phyloP scores from a whole-genome alignment of 352 stramenopile species.

The Saprolegnia parasitica region DNA sequence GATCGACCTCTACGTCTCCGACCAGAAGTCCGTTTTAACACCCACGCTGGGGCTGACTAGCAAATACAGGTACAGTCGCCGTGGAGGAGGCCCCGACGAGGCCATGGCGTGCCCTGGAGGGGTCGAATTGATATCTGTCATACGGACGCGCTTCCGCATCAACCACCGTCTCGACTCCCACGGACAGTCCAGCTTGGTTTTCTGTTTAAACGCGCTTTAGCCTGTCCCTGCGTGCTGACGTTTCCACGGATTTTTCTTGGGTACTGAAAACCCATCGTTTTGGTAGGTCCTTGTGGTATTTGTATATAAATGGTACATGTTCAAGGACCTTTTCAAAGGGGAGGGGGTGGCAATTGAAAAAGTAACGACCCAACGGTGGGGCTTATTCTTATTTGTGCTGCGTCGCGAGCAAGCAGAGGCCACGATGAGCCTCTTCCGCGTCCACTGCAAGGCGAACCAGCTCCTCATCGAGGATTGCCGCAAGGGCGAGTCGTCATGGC shows the following conservation, averaged over 20 bases:
- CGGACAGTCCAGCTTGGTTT: too few species aligned
- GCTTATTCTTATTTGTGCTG: conserved; percentile 20
- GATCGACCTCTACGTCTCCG: too few species aligned
- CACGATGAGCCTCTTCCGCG: conserved; percentile 59
- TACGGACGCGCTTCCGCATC: too few species aligned
- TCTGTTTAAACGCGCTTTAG: too few species aligned
- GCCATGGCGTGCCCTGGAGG: too few species aligned
- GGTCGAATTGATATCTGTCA: too few species aligned
- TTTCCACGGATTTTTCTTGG: neutral
- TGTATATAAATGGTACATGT: conserved; percentile 2
- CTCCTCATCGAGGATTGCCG: conserved; percentile 79
- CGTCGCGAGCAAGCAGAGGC: neutral
- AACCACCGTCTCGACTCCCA: too few species aligned
- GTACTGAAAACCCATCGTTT: neutral
- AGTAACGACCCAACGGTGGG: neutral
- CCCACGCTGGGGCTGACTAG: too few species aligned
- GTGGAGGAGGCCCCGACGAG: too few species aligned
- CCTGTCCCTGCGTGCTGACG: neutral
- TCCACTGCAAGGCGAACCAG: conserved; percentile 61
- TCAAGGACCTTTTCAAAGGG: neutral
- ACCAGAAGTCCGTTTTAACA: too few species aligned
- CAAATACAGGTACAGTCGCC: too few species aligned
- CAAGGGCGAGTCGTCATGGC: conserved; percentile 53
- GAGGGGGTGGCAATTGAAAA: conserved; percentile 6
- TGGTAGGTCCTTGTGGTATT: neutral